phyloP scores from a whole-genome alignment of 345 rosid species.

The Eutrema heterophyllum region DNA sequence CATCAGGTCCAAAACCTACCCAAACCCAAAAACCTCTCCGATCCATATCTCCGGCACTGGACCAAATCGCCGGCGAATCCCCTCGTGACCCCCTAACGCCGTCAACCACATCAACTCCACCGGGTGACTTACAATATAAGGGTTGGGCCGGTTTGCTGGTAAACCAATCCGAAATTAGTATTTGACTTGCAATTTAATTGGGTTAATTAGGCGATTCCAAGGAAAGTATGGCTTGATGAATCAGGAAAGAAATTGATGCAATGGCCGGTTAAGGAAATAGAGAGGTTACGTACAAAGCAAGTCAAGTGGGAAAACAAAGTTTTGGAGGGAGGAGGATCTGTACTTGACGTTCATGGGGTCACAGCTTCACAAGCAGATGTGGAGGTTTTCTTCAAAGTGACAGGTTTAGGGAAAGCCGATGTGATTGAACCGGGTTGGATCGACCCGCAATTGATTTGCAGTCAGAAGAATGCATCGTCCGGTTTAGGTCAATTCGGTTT shows the following conservation, averaged over 20 bases:
- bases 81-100: conserved; percentile 36
- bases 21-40: conserved; percentile 46
- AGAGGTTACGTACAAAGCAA: conserved; percentile 30
- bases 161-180: neutral
- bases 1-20: conserved; percentile 55
- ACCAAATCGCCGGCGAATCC: conserved; percentile 46
- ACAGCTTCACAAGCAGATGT: conserved; percentile 67
- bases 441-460: conserved; percentile 48
- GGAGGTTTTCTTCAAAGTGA: conserved; percentile 47
- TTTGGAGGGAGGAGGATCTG: conserved; percentile 37
- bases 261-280: conserved; percentile 62
- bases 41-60: conserved; percentile 57
- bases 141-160: conserved; percentile 61
- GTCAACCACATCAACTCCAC: conserved; percentile 14
- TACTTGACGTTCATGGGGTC: conserved; percentile 40
- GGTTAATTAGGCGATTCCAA: conserved; percentile 45
- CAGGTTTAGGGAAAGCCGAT: conserved; percentile 45
- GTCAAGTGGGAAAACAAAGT: conserved; percentile 25
- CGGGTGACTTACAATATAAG: neutral
- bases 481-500: conserved; percentile 72
- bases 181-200: neutral
- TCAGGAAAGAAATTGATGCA: conserved; percentile 52
- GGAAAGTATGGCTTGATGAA: conserved; percentile 45
- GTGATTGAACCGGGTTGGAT: conserved; percentile 51
- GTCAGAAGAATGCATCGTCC: conserved; percentile 38